phyloP scores from a whole-genome alignment of 345 rosid genomes.

The Heritiera littoralis region DNA sequence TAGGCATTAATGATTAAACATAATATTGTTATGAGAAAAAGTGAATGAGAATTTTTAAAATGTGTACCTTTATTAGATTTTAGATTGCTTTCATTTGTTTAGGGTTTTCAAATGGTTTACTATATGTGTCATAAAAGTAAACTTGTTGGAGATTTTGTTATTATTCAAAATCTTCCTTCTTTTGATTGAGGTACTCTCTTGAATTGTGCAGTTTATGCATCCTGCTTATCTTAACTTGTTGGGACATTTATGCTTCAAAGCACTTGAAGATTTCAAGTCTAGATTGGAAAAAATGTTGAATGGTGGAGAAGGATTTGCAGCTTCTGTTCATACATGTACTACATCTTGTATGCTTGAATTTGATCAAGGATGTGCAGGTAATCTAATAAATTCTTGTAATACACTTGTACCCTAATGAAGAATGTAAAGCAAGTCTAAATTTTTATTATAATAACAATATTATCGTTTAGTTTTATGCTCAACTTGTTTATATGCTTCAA shows the following conservation, averaged over 20 bases:
- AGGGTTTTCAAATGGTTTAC: not conserved
- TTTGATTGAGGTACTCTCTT: conserved; percentile 8
- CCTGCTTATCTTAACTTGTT: conserved; percentile 53
- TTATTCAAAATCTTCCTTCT: not conserved
- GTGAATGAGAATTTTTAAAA: not conserved
- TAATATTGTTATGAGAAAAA: not conserved
- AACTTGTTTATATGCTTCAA: too few relatives aligned
- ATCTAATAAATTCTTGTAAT: too few relatives aligned
- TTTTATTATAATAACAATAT: too few relatives aligned
- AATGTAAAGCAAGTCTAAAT: too few relatives aligned
- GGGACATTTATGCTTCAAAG: conserved; percentile 58
- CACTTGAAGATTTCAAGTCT: conserved; percentile 52
- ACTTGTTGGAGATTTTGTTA: not conserved
- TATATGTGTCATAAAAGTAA: not conserved
- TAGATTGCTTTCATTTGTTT: not conserved
- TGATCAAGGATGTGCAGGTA: too few relatives aligned
- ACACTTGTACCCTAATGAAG: too few relatives aligned
- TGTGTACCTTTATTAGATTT: not conserved
- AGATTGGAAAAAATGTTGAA: conserved; percentile 50
- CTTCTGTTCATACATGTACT: conserved; percentile 46
- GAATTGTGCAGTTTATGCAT: conserved; percentile 48
- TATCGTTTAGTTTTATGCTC: too few relatives aligned
- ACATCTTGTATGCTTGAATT: not conserved
- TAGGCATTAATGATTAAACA: not conserved
- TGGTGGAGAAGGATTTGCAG: conserved; percentile 65